A percentile compares a stretch with the other conserved stretches of the same genome.
Evolutionary conservation across 352 stramenopile species (phyloP).

Genomic region (Pythium graminicola): DNA sequence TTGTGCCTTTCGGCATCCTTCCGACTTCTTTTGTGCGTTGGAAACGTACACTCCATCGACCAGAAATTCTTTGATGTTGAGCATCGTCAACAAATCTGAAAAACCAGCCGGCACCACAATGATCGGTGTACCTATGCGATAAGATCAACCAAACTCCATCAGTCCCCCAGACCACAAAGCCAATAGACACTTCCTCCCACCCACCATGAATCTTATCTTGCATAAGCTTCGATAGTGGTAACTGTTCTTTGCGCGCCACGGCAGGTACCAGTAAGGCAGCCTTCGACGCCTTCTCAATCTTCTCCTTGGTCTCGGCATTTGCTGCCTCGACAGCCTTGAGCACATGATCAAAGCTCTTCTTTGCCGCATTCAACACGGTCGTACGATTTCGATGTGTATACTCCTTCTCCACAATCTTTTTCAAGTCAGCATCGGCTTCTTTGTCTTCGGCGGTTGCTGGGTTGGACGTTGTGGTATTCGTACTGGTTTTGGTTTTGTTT

Average conservation of each 20-base stretch:
- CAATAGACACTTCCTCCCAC: background rate
- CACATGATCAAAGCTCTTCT: conserved; percentile 80
- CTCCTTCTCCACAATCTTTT: conserved; percentile 62
- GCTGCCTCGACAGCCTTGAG: conserved; percentile 73
- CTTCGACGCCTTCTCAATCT: conserved; percentile 82
- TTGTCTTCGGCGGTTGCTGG: conserved; percentile 23
- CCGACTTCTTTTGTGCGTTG: conserved; percentile 82
- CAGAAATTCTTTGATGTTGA: conserved; percentile 87
- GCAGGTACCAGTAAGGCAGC: conserved; percentile 41
- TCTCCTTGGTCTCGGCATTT: conserved; percentile 82
- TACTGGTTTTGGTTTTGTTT: conserved; percentile 22
- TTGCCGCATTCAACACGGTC: conserved; percentile 65
- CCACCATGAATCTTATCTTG: conserved; percentile 72
- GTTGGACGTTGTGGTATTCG: background rate
- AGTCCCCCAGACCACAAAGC: background rate
- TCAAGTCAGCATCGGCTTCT: conserved; percentile 40
- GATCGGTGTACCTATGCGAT: conserved; percentile 82
- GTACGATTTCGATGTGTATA: conserved; percentile 59
- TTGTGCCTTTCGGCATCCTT: conserved; percentile 74
- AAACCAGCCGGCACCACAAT: conserved; percentile 87
- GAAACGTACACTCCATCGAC: conserved; percentile 75
- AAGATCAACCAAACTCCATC: background rate
- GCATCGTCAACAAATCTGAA: conserved; percentile 84
- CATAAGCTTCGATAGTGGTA: conserved; percentile 56
- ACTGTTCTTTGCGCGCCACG: conserved; percentile 47